Percentiles rank a stretch among this genome's conserved stretches.
phyloP scores from a whole-genome alignment of 2,329 filamentous ascomycete genomes.

The Chrysoporthe austroafricana region DNA sequence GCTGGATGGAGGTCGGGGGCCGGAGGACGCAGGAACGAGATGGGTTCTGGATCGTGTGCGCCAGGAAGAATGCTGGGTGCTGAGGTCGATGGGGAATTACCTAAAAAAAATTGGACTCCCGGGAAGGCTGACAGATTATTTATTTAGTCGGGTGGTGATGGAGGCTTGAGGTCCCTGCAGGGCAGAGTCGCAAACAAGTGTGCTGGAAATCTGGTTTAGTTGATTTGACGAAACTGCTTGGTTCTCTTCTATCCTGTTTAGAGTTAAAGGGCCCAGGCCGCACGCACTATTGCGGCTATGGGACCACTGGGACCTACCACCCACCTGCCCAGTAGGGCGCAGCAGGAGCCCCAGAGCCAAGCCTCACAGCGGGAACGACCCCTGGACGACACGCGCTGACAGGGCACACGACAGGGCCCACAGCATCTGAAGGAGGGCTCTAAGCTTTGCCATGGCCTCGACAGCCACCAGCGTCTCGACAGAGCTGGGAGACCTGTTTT shows the following conservation, averaged over 20 bases:
- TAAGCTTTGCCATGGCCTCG: no score
- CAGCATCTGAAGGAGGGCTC: no score
- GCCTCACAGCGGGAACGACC: no score
- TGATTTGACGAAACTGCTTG: neutral
- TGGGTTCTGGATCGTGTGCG: neutral
- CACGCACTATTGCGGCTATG: no score
- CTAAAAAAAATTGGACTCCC: constrained; percentile 23
- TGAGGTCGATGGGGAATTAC: constrained; percentile 9
- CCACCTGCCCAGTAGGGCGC: no score
- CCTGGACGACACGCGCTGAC: no score
- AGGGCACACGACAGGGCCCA: no score
- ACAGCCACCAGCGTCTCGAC: no score
- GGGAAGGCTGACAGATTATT: constrained; percentile 25
- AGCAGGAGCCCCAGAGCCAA: no score
- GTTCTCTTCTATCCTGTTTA: neutral
- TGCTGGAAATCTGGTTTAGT: constrained; percentile 1
- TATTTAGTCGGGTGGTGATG: neutral
- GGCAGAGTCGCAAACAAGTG: neutral
- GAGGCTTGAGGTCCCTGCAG: neutral
- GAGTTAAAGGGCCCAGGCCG: neutral
- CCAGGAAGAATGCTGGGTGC: neutral
- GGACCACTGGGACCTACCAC: no score
- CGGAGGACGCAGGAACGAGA: constrained; percentile 16
- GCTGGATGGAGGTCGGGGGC: constrained; percentile 9
- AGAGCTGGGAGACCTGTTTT: no score